Evolutionary conservation across 768 basidiomycete species (phyloP).

Genomic region (Cyathus striatus): DNA sequence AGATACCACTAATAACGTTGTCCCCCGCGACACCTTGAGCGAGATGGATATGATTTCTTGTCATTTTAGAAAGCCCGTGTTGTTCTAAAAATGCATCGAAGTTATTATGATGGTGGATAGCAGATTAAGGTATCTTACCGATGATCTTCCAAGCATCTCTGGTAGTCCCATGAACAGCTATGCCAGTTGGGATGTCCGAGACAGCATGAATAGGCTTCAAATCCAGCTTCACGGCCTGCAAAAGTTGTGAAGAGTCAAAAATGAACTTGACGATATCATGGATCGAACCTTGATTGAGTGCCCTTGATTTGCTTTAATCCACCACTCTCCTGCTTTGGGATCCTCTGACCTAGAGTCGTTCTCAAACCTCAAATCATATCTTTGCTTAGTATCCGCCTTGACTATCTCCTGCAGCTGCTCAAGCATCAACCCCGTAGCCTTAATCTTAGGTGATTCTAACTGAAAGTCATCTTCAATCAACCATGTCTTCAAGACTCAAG

Average conservation of each 20-base stretch:
- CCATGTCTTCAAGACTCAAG: background rate
- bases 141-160: constrained; percentile 66
- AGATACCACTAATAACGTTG: constrained; percentile 68
- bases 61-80: constrained; percentile 79
- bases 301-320: constrained; percentile 89
- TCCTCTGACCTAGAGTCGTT: constrained; percentile 9
- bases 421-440: constrained; percentile 45
- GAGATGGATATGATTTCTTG: constrained; percentile 88
- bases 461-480: constrained; percentile 19
- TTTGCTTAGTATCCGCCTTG: constrained; percentile 56
- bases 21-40: constrained; percentile 71
- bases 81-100: constrained; percentile 52
- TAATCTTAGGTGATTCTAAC: constrained; percentile 69
- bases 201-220: constrained; percentile 51
- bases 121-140: constrained; percentile 31
- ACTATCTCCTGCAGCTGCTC: constrained; percentile 58
- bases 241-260: background rate
- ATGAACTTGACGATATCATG: background rate
- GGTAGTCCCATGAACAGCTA: constrained; percentile 83
- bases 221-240: constrained; percentile 65
- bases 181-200: constrained; percentile 57
- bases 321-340: constrained; percentile 48
- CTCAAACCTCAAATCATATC: constrained; percentile 58
- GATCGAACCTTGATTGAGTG: constrained; percentile 69
- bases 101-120: too few species aligned